Evolutionary conservation across 257 asterid genomes (phyloP).

Genomic region (Misopates orontium): DNA sequence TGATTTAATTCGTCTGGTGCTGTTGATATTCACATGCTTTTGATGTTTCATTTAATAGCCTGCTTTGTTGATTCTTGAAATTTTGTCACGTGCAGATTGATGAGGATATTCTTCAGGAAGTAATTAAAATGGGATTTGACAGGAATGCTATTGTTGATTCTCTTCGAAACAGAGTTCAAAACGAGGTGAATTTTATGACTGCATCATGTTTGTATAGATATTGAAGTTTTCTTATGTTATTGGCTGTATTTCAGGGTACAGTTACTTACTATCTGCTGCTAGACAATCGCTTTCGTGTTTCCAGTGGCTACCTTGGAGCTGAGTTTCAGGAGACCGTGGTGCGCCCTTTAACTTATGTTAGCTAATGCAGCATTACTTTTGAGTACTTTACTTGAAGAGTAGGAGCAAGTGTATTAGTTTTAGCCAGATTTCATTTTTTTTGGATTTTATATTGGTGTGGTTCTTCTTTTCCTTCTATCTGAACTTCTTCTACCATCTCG

Average conservation of each 20-base stretch:
- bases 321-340: slow-evolving; percentile 68
- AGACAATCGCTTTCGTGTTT: slow-evolving; percentile 69
- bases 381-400: not conserved
- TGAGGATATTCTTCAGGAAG: slow-evolving; percentile 72
- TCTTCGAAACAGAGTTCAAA: slow-evolving; percentile 66
- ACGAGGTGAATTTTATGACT: slow-evolving; percentile 58
- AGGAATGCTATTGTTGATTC: slow-evolving; percentile 52
- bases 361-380: not conserved
- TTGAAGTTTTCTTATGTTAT: slow-evolving; percentile 29
- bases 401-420: not conserved
- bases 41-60: not conserved
- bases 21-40: slow-evolving; percentile 5
- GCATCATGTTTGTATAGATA: slow-evolving; percentile 16
- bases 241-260: slow-evolving; percentile 68
- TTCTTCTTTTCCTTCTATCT: slow-evolving; percentile 12
- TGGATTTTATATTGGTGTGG: not conserved
- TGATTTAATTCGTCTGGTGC: slow-evolving; percentile 13
- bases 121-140: slow-evolving; percentile 62
- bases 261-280: slow-evolving; percentile 90
- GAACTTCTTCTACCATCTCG: too few relatives aligned
- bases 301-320: slow-evolving; percentile 59
- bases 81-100: slow-evolving; percentile 58
- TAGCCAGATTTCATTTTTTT: slow-evolving; percentile 10
- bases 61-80: not conserved
- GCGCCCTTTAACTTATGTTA: slow-evolving; percentile 27